phyloP scores from a whole-genome alignment of 2,329 filamentous ascomycete species.

The Penicillium frequentans region DNA sequence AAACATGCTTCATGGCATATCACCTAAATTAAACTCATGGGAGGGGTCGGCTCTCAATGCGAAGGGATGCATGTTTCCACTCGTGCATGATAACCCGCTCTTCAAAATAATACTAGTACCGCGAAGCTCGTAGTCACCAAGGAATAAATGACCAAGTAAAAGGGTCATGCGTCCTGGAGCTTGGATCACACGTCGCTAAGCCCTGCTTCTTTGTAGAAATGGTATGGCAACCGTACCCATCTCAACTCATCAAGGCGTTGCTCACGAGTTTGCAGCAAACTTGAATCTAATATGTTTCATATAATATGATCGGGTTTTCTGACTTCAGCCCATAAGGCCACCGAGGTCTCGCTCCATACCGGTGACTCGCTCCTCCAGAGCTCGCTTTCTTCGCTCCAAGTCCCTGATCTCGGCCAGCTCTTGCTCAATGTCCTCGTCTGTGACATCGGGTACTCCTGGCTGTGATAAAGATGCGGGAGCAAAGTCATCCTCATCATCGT shows the following conservation, averaged over 20 bases:
- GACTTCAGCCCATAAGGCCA: conserved; percentile 53
- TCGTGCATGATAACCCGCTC: neutral
- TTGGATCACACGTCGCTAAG: neutral
- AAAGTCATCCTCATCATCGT: conserved; percentile 56
- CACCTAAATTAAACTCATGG: neutral
- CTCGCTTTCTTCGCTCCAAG: conserved; percentile 63
- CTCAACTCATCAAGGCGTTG: neutral
- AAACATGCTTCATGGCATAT: neutral
- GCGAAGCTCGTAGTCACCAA: neutral
- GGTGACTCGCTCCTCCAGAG: conserved; percentile 63
- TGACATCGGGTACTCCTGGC: conserved; percentile 29
- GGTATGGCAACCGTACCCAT: neutral
- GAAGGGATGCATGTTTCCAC: neutral
- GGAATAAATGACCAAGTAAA: neutral
- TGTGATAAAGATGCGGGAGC: conserved; percentile 41
- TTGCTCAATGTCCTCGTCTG: conserved; percentile 44
- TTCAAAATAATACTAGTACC: neutral
- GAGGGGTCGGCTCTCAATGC: neutral
- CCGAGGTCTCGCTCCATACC: conserved; percentile 70
- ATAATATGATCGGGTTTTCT: neutral
- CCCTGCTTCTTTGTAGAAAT: neutral
- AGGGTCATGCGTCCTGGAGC: neutral
- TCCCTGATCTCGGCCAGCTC: conserved; percentile 59
- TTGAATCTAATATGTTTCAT: neutral
- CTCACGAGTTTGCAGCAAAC: neutral